Percentiles rank a stretch among this genome's conserved stretches.
phyloP scores from a whole-genome alignment of 805 yeast genomes.

The Yamadazyma tumulicola region DNA sequence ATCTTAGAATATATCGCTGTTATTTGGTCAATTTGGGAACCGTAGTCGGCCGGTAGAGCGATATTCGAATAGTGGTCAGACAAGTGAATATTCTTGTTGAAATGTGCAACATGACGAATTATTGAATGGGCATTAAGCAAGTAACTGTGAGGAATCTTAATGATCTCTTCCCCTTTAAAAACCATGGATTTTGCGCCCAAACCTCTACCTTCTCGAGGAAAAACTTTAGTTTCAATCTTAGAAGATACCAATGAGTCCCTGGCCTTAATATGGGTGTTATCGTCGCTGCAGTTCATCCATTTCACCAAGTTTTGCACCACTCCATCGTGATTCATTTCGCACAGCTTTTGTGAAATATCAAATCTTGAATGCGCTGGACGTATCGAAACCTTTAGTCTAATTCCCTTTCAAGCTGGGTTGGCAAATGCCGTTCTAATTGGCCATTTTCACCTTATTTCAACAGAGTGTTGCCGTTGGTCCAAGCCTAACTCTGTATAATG shows the following conservation, averaged over 20 bases:
- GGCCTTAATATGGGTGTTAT: neutral
- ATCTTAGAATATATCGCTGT: constrained; percentile 31
- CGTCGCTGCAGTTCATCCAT: constrained; percentile 5
- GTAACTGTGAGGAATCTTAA: constrained; percentile 55
- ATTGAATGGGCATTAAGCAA: constrained; percentile 59
- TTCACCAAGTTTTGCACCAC: neutral
- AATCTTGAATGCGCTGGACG: no score
- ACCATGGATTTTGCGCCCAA: constrained; percentile 44
- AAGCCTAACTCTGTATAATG: no score
- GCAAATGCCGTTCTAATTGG: no score
- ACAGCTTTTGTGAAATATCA: no score
- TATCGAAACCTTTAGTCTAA: no score
- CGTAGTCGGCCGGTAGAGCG: constrained; percentile 17
- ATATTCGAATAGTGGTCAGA: constrained; percentile 17
- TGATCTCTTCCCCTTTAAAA: constrained; percentile 39
- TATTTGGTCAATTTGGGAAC: constrained; percentile 16
- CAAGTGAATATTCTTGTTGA: constrained; percentile 30
- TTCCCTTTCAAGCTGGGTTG: no score
- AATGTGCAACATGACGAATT: constrained; percentile 37
- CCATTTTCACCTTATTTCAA: no score
- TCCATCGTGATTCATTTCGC: no score
- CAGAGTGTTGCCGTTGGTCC: no score
- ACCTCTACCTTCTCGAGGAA: constrained; percentile 52
- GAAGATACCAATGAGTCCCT: constrained; percentile 6
- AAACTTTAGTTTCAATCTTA: constrained; percentile 5